A percentile compares a stretch with the other conserved stretches of the same genome.
phyloP scores from a whole-genome alignment of 1,139 yeast genomes.

The Nakaseomyces delphensis region DNA sequence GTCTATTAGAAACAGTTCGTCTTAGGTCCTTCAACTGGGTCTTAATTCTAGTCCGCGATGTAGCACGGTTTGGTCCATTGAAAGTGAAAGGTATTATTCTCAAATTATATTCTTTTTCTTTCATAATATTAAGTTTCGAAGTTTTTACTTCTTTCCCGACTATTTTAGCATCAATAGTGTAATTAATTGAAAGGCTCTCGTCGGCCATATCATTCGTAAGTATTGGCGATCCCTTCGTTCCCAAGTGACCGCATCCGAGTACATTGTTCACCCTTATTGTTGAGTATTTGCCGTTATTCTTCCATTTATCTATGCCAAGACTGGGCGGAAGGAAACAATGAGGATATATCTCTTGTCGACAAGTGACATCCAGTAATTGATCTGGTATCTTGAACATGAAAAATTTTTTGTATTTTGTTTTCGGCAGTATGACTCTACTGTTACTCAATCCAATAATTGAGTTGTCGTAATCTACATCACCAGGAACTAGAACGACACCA shows the following conservation, averaged over 20 bases:
- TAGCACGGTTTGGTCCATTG: slow-evolving; percentile 12
- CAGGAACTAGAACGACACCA: slow-evolving; percentile 42
- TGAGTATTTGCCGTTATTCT: slow-evolving; percentile 29
- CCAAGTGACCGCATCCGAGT: slow-evolving; percentile 36
- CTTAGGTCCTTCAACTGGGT: slow-evolving; percentile 15
- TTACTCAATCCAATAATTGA: slow-evolving; percentile 44
- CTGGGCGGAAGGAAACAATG: slow-evolving; percentile 59
- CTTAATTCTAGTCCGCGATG: background rate
- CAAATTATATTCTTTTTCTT: slow-evolving; percentile 26
- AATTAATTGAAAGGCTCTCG: slow-evolving; percentile 25
- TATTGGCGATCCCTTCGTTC: slow-evolving; percentile 33
- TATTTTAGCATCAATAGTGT: slow-evolving; percentile 26
- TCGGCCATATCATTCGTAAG: slow-evolving; percentile 32
- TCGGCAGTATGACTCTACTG: slow-evolving; percentile 43
- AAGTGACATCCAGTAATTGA: slow-evolving; percentile 46
- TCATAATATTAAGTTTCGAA: slow-evolving; percentile 20
- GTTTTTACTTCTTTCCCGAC: slow-evolving; percentile 22
- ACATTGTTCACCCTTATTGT: slow-evolving; percentile 25
- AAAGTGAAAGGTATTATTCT: slow-evolving; percentile 34
- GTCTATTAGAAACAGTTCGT: slow-evolving; percentile 15
- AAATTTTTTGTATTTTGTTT: slow-evolving; percentile 48
- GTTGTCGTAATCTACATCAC: slow-evolving; percentile 42
- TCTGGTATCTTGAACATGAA: slow-evolving; percentile 57
- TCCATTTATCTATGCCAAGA: slow-evolving; percentile 46
- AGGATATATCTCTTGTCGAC: slow-evolving; percentile 43